Evolutionary conservation across 2,329 filamentous ascomycete species (phyloP), one percentile per base, ranked within the genome.

Genomic region (Verticillium isaacii): DNA sequence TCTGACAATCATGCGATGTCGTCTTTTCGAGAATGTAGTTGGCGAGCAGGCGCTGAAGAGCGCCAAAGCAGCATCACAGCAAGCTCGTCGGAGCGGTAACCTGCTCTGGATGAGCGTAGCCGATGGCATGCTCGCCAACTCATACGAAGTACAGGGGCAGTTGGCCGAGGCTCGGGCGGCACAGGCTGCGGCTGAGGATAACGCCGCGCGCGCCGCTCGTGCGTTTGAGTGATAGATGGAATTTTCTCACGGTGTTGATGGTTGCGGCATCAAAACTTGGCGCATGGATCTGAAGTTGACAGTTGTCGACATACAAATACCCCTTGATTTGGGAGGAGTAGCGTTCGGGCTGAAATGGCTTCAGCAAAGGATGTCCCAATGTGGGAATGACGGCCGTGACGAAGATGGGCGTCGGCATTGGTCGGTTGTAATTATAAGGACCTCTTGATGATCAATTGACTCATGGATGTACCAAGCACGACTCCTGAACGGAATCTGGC

Each of bases 1-100:
- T 6, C 85, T 97, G 63, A 93, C 88, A 67, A 88, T 95, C 66
- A 96, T 97, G 90, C 89, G 90, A 59, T 87, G 85, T 70, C 85
- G 88, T 59, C 90, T 97, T 69, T 97, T 93, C 74, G 88, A 89
- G 56, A 89, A 90, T 63, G 89, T 93, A 15, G 86, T 96, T 4
- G 92, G 92, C 58, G 89, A 90, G 62, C 90, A 93, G 73, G 89
- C 90, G 0, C 82, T 91, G 63, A 93, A 93, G 76, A 91, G 89
- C 70, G 89, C 89, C 5, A 83, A 84, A 65, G 90, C 90, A 0
- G 89, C 87, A 29, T 82, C 84, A 29, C 83, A 83, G 52, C 88
- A 91, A 77, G 89, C 89, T 5, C 83, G 85, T 66, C 85, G 85
- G 71, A 89, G 87, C 67, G 88, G 89, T 25, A 91, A 91, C 70